Conservation (phyloP, 2,329 filamentous ascomycete species). For the Alternaria arborescens region DNA sequence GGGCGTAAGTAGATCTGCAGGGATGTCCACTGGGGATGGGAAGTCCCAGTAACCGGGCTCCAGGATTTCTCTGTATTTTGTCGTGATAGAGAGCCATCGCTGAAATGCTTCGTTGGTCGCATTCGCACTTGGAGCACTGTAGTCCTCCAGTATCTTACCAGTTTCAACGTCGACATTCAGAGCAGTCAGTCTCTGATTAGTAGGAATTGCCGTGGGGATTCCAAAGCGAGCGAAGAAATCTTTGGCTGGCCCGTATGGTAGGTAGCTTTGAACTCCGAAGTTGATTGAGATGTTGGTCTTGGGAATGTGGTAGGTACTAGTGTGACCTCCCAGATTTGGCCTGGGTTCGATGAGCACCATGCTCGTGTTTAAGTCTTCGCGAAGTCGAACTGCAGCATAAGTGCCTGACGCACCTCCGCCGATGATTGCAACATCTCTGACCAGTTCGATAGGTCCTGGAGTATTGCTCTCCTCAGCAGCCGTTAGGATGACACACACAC, state of each 20-base stretch:
- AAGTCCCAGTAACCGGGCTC: slow-evolving; percentile 38
- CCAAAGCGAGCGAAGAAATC: slow-evolving; percentile 59
- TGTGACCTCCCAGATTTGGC: slow-evolving; percentile 58
- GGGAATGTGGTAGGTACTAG: slow-evolving; percentile 57
- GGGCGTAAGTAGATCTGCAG: slow-evolving; percentile 58
- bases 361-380: slow-evolving; percentile 50
- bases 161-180: slow-evolving; percentile 46
- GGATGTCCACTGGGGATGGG: slow-evolving; percentile 51
- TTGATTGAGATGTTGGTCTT: slow-evolving; percentile 46
- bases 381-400: slow-evolving; percentile 55
- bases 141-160: slow-evolving; percentile 27
- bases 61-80: slow-evolving; percentile 26
- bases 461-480: not conserved
- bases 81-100: slow-evolving; percentile 27
- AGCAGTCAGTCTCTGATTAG: slow-evolving; percentile 17
- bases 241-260: slow-evolving; percentile 52
- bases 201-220: slow-evolving; percentile 32
- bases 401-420: slow-evolving; percentile 57
- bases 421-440: slow-evolving; percentile 51
- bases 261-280: slow-evolving; percentile 52
- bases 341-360: slow-evolving; percentile 55
- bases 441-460: slow-evolving; percentile 1
- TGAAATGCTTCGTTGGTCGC: slow-evolving; percentile 28
- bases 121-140: slow-evolving; percentile 22
- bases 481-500: not conserved